A percentile compares a stretch with the other conserved stretches of the same genome.
Conservation (phyloP, 306 rosid species). For the Cucumis hystrix region DNA sequence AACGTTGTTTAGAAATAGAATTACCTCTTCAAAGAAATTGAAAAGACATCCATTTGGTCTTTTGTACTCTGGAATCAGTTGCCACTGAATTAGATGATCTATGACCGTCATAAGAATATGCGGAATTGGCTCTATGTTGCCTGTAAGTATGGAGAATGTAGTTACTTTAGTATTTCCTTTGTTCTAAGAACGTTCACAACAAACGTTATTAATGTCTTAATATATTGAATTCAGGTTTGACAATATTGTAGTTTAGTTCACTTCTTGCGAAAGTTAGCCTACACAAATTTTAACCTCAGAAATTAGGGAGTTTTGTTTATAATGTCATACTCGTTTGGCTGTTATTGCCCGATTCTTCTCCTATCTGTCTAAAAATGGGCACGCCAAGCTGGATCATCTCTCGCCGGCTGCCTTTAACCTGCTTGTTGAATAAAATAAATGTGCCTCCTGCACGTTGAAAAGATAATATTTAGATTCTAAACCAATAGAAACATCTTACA, state of each 20-base stretch:
- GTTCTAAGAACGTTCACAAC: not conserved
- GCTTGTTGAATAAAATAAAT: slow-evolving; percentile 77
- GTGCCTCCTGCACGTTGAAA: slow-evolving; percentile 53
- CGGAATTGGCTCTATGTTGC: slow-evolving; percentile 84
- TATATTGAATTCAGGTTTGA: not conserved
- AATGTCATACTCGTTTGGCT: slow-evolving; percentile 20
- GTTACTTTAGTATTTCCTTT: not conserved
- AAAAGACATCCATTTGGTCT: slow-evolving; percentile 89
- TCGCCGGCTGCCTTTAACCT: slow-evolving; percentile 81
- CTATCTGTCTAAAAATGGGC: slow-evolving; percentile 77
- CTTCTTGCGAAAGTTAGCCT: not conserved
- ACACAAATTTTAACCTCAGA: not conserved
- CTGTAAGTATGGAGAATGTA: slow-evolving; percentile 21
- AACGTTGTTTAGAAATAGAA: not conserved
- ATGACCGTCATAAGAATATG: slow-evolving; percentile 59
- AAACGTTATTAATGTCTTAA: not conserved
- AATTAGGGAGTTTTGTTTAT: not conserved
- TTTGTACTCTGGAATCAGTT: slow-evolving; percentile 87
- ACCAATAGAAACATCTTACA: not conserved
- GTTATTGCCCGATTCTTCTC: slow-evolving; percentile 54
- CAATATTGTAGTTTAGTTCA: not conserved
- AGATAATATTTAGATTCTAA: slow-evolving; percentile 7
- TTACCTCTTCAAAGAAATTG: slow-evolving; percentile 94
- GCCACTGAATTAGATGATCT: slow-evolving; percentile 89
- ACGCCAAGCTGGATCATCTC: slow-evolving; percentile 89